phyloP scores from a whole-genome alignment of 2,329 filamentous ascomycete genomes.

The Coniochaeta sp. region DNA sequence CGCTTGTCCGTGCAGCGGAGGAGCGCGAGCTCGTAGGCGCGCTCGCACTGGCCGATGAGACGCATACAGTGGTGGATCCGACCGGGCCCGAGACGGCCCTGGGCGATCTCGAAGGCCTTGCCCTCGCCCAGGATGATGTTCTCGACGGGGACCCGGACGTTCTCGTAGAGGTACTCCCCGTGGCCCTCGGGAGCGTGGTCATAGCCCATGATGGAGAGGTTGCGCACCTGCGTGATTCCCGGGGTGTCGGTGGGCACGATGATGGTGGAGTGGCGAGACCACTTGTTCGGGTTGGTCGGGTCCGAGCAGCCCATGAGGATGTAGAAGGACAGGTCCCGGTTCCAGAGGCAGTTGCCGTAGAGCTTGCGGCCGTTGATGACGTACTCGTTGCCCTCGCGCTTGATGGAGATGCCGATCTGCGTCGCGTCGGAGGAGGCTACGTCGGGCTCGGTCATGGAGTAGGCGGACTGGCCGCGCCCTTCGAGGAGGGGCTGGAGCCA shows the following conservation, averaged over 20 bases:
- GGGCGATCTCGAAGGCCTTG: slow-evolving; percentile 33
- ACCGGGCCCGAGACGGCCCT: slow-evolving; percentile 31
- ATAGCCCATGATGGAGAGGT: slow-evolving; percentile 33
- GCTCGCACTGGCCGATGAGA: slow-evolving; percentile 32
- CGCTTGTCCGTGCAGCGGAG: slow-evolving; percentile 21
- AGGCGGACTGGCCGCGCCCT: slow-evolving; percentile 39
- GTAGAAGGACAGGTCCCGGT: slow-evolving; percentile 24
- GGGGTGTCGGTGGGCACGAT: slow-evolving; percentile 28
- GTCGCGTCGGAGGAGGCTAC: slow-evolving; percentile 42
- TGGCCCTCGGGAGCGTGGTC: slow-evolving; percentile 34
- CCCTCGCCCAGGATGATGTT: slow-evolving; percentile 34
- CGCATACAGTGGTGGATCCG: slow-evolving; percentile 35
- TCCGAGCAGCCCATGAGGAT: slow-evolving; percentile 29
- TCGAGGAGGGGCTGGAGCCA: slow-evolving; percentile 42
- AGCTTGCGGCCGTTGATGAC: slow-evolving; percentile 34
- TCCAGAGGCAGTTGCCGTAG: slow-evolving; percentile 31
- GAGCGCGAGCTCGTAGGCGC: slow-evolving; percentile 31
- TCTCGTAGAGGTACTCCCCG: slow-evolving; percentile 32
- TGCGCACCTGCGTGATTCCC: slow-evolving; percentile 29
- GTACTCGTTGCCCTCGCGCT: slow-evolving; percentile 25
- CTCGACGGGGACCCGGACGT: slow-evolving; percentile 29
- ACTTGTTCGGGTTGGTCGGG: slow-evolving; percentile 29
- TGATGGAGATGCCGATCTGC: slow-evolving; percentile 31
- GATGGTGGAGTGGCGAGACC: slow-evolving; percentile 29
- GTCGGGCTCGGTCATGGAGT: slow-evolving; percentile 44